A percentile compares a stretch with the other conserved stretches of the same genome.
Evolutionary conservation across 192 early-diverging fungal species (phyloP).

Genomic region (Spinellus fusiger): DNA sequence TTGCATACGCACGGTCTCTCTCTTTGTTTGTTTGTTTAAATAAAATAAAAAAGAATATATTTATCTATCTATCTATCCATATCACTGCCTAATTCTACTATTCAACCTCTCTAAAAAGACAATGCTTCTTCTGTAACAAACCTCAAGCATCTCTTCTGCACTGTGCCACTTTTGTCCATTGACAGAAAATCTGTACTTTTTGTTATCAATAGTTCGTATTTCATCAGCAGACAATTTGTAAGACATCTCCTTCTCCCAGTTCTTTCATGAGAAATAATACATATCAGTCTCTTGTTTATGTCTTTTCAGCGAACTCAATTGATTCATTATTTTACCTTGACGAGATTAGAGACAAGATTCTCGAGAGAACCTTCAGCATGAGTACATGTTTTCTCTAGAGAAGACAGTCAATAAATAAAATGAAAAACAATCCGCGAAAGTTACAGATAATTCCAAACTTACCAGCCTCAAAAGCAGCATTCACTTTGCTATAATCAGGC

Average conservation of each 20-base stretch:
- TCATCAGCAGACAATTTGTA: conserved; percentile 36
- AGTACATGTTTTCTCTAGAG: conserved; percentile 28
- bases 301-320: not conserved
- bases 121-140: not conserved
- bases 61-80: no score
- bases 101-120: not conserved
- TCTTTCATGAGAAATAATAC: conserved; percentile 18
- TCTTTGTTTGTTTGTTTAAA: no score
- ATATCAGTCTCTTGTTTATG: not conserved
- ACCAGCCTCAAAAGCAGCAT: conserved; percentile 33
- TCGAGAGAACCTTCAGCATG: conserved; percentile 36
- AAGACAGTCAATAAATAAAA: not conserved
- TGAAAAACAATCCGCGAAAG: not conserved
- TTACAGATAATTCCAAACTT: not conserved
- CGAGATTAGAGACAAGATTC: conserved; percentile 35
- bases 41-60: not conserved
- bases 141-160: conserved; percentile 38
- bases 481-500: conserved; percentile 39
- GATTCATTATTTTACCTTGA: conserved; percentile 26
- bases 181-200: conserved; percentile 38
- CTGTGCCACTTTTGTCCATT: conserved; percentile 36
- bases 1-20: no score
- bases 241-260: conserved; percentile 45
- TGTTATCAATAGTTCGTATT: conserved; percentile 37
- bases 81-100: not conserved